phyloP scores from a whole-genome alignment of 441 rosid species.

The Pelargonium citronellum region DNA sequence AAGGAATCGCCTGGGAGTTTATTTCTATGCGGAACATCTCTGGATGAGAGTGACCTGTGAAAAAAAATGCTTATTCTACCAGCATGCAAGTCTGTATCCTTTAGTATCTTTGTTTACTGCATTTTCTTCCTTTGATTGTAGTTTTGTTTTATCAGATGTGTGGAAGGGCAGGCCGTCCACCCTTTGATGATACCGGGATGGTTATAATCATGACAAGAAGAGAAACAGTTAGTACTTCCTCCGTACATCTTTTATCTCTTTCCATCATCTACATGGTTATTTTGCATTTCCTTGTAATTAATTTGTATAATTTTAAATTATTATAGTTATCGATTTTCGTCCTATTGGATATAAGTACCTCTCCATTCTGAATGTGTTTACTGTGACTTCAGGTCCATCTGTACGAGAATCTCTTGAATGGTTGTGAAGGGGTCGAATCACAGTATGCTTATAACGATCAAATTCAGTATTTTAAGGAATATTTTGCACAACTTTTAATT shows the following conservation, averaged over 20 bases:
- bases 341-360: conserved; percentile 6
- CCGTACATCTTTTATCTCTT: conserved; percentile 17
- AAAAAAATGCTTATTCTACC: conserved; percentile 9
- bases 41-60: background rate
- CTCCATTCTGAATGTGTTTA: conserved; percentile 11
- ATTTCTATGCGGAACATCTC: conserved; percentile 5
- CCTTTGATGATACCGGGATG: conserved; percentile 90
- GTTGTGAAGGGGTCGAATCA: conserved; percentile 95
- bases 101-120: conserved; percentile 2
- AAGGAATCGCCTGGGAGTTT: background rate
- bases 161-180: conserved; percentile 99
- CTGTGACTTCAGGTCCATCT: conserved; percentile 65
- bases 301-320: background rate
- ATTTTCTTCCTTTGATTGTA: conserved; percentile 6
- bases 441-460: conserved; percentile 49
- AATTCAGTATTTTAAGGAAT: conserved; percentile 17
- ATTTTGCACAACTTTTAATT: conserved; percentile 17
- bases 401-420: conserved; percentile 84
- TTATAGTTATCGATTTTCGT: conserved; percentile 6
- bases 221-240: conserved; percentile 57
- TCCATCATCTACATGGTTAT: conserved; percentile 1
- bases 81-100: conserved; percentile 12
- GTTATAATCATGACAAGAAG: conserved; percentile 95
- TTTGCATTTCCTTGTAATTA: conserved; percentile 17
- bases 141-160: conserved; percentile 52